phyloP scores from a whole-genome alignment of 257 asterid genomes.

The Euphrasia confusa region DNA sequence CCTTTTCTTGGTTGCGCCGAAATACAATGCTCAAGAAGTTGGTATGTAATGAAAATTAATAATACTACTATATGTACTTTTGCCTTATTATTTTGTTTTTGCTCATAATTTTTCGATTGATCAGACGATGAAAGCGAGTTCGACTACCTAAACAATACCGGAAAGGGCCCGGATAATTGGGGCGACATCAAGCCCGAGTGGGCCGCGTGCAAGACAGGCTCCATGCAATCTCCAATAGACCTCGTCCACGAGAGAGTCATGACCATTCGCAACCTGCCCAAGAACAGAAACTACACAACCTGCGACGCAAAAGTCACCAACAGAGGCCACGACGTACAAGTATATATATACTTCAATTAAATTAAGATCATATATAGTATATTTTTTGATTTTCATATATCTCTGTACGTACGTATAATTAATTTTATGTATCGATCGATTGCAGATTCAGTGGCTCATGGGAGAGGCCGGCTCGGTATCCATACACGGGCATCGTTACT shows the following conservation, averaged over 20 bases:
- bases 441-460: conserved; percentile 45
- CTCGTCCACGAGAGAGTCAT: conserved; percentile 41
- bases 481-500: conserved; percentile 39
- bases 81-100: no score
- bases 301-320: conserved; percentile 45
- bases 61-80: no score
- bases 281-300: conserved; percentile 30
- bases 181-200: conserved; percentile 59
- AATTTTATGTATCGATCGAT: no score
- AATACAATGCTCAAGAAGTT: conserved; percentile 43
- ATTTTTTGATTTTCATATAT: no score
- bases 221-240: conserved; percentile 64
- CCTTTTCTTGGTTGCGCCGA: conserved; percentile 32
- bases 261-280: conserved; percentile 24
- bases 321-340: conserved; percentile 70
- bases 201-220: conserved; percentile 55
- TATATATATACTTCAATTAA: background rate
- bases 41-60: conserved; percentile 21
- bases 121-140: conserved; percentile 57
- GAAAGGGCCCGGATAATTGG: conserved; percentile 61
- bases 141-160: conserved; percentile 36
- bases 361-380: no score
- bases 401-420: no score
- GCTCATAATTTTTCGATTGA: background rate
- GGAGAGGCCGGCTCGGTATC: conserved; percentile 50